Evolutionary conservation across 352 stramenopile species (phyloP).

Genomic region (Pythium scleroteichum): DNA sequence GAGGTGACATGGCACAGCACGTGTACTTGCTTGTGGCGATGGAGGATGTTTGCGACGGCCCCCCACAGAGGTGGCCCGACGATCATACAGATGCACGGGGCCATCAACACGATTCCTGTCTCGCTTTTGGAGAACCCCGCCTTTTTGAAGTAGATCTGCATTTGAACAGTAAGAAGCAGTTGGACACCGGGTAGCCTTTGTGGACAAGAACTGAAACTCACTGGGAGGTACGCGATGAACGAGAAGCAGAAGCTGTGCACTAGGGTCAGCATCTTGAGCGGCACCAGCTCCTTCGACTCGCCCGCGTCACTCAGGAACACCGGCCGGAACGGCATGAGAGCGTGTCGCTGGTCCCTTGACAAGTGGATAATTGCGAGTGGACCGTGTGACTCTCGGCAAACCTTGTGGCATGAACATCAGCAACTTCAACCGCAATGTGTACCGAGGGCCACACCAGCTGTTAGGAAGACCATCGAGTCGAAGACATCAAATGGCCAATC

Average conservation of each 20-base stretch:
- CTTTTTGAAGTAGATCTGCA: constrained; percentile 52
- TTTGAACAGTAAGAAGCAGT: no score
- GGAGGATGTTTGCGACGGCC: constrained; percentile 47
- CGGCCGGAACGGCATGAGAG: constrained; percentile 12
- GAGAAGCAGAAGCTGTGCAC: constrained; percentile 58
- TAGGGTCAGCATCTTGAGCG: constrained; percentile 64
- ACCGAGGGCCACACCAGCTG: no score
- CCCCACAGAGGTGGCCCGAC: constrained; percentile 65
- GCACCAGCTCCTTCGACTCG: constrained; percentile 50
- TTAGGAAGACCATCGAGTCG: no score
- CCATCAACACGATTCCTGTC: constrained; percentile 59
- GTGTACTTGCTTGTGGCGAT: constrained; percentile 62
- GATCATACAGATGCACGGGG: constrained; percentile 65
- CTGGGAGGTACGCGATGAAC: constrained; percentile 54
- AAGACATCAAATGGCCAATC: no score
- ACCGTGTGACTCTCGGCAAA: no score
- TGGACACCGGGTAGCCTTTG: neutral
- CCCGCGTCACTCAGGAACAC: constrained; percentile 56
- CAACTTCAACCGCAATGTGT: no score
- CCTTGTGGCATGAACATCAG: no score
- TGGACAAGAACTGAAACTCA: constrained; percentile 23
- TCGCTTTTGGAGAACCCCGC: constrained; percentile 62
- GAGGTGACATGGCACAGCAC: constrained; percentile 54
- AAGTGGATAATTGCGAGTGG: neutral
- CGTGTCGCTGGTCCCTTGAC: no score